These are phyloP conservation scores for Cryphonectria carpinicola DNA, from an alignment of 2,329 filamentous ascomycete genomes.

Conservation along the genomic window DNA sequence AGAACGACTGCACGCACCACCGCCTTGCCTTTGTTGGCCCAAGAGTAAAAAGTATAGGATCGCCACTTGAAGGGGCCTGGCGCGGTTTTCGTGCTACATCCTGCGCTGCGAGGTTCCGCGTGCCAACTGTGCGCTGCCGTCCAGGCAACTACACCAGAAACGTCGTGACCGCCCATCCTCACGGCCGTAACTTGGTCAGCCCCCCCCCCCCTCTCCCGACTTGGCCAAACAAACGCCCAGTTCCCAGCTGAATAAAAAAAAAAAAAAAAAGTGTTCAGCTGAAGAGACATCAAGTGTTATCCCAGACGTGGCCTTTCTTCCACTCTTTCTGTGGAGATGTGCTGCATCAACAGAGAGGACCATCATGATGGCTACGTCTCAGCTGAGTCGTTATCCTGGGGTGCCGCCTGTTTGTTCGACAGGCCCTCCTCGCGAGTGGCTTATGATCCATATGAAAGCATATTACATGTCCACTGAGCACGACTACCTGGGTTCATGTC, in stretches of 20 bases:
- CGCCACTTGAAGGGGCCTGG: background rate
- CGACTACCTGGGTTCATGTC: background rate
- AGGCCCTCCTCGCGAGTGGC: too few relatives aligned
- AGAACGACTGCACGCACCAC: background rate
- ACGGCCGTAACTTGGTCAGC: constrained; percentile 23
- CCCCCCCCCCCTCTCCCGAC: background rate
- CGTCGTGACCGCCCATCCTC: constrained; percentile 8
- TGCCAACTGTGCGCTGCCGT: constrained; percentile 9
- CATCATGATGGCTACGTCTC: background rate
- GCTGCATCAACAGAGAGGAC: background rate
- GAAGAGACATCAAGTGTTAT: background rate
- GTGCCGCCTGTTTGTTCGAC: background rate
- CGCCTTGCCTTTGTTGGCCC: background rate
- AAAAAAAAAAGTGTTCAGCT: background rate
- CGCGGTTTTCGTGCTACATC: constrained; percentile 20
- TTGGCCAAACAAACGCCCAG: background rate
- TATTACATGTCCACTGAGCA: background rate
- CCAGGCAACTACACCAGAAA: background rate
- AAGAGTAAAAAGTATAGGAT: background rate
- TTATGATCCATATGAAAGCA: background rate
- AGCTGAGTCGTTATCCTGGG: background rate
- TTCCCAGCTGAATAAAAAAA: background rate
- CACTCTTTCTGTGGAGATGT: background rate
- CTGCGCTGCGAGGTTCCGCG: constrained; percentile 14
- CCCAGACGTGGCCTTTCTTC: background rate